Evolutionary conservation across 2,329 filamentous ascomycete species (phyloP).

Genomic region (Dryadomyces quercus-mongolicae): DNA sequence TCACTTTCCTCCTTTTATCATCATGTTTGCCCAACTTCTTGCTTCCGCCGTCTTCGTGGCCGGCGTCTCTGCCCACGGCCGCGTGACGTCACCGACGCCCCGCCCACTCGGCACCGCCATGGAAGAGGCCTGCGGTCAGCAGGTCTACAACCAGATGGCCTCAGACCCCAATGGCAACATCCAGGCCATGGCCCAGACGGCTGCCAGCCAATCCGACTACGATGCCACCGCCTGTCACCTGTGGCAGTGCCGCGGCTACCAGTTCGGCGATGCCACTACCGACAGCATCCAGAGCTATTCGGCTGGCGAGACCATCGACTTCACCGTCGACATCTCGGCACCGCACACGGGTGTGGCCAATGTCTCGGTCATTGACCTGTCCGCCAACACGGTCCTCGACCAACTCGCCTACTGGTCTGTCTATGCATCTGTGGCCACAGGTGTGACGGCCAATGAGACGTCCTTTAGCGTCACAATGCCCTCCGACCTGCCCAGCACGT

Average conservation of each 20-base stretch:
- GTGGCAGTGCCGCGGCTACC: constrained; percentile 46
- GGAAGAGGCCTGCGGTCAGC: constrained; percentile 37
- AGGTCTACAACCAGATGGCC: constrained; percentile 38
- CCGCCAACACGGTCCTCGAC: constrained; percentile 35
- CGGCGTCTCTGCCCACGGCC: constrained; percentile 39
- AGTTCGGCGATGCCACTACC: constrained; percentile 39
- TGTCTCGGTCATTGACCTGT: constrained; percentile 38
- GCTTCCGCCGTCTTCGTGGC: constrained; percentile 18
- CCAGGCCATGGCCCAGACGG: constrained; percentile 40
- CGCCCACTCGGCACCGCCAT: constrained; percentile 39
- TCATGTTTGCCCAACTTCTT: background rate
- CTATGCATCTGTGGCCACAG: constrained; percentile 34
- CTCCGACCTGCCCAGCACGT: constrained; percentile 28
- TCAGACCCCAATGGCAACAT: constrained; percentile 45
- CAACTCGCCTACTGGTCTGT: constrained; percentile 31
- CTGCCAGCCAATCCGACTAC: constrained; percentile 31
- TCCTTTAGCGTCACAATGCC: constrained; percentile 43
- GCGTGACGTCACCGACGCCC: constrained; percentile 32
- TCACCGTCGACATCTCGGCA: constrained; percentile 22
- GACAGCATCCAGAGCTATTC: constrained; percentile 38
- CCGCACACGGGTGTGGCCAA: constrained; percentile 35
- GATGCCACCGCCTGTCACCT: constrained; percentile 33
- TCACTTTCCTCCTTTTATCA: background rate
- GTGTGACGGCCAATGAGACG: constrained; percentile 30
- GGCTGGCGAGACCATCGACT: constrained; percentile 29